These are phyloP conservation scores for Saccharomyces hybrid DNA, from an alignment of 1,139 yeast genomes.

Conservation along the genomic window DNA sequence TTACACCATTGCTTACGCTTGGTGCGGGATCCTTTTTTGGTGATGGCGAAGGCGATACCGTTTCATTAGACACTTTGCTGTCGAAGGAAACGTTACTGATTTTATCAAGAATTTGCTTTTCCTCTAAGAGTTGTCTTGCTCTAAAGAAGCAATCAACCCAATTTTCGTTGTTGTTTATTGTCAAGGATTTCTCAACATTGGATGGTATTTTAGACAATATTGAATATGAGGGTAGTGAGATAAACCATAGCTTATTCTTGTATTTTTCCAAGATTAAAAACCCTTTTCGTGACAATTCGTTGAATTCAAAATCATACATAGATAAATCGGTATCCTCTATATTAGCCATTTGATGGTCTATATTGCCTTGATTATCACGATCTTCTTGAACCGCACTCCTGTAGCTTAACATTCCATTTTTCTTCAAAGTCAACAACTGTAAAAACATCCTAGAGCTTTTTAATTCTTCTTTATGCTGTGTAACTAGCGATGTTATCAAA, in stretches of 20 bases:
- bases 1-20: neutral
- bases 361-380: slow-evolving; percentile 31
- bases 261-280: slow-evolving; percentile 58
- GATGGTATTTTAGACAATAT: slow-evolving; percentile 15
- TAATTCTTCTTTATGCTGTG: slow-evolving; percentile 38
- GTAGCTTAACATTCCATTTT: slow-evolving; percentile 34
- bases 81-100: neutral
- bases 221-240: slow-evolving; percentile 35
- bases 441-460: slow-evolving; percentile 32
- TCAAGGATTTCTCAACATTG: neutral
- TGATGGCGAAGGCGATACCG: slow-evolving; percentile 1
- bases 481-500: slow-evolving; percentile 21
- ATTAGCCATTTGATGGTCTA: slow-evolving; percentile 16
- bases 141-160: slow-evolving; percentile 47
- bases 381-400: slow-evolving; percentile 7
- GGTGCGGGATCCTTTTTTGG: neutral
- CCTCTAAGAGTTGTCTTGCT: slow-evolving; percentile 38
- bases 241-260: slow-evolving; percentile 52
- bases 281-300: slow-evolving; percentile 46
- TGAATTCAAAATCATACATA: slow-evolving; percentile 73
- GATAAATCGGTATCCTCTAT: slow-evolving; percentile 53
- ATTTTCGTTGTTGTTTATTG: slow-evolving; percentile 31
- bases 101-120: slow-evolving; percentile 13
- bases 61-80: slow-evolving; percentile 1
- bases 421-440: slow-evolving; percentile 35